These are phyloP conservation scores for Fragosphaeria purpurea DNA, from an alignment of 2,329 filamentous ascomycete genomes.

Conservation along the genomic window DNA sequence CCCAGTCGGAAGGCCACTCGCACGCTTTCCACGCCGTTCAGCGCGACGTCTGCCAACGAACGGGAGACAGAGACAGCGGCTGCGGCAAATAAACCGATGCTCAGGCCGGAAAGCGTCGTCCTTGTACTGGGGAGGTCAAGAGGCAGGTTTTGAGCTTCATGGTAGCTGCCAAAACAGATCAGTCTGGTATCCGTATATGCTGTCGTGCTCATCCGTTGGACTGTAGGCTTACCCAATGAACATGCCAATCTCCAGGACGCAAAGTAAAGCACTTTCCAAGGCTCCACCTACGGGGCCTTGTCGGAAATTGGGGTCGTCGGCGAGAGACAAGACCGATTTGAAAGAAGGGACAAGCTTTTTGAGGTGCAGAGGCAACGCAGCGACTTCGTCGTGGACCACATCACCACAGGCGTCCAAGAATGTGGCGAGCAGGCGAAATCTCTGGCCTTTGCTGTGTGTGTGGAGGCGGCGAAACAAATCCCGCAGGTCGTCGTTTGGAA, in stretches of 20 bases:
- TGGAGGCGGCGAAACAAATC: too few relatives aligned
- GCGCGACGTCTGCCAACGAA: slow-evolving; percentile 52
- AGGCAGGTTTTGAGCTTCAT: too few relatives aligned
- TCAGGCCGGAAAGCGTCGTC: slow-evolving; percentile 49
- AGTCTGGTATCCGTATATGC: slow-evolving; percentile 43
- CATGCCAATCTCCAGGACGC: slow-evolving; percentile 55
- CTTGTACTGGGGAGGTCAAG: slow-evolving; percentile 12
- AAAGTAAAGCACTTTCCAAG: slow-evolving; percentile 55
- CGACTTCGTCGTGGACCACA: too few relatives aligned
- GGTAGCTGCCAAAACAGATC: slow-evolving; percentile 31
- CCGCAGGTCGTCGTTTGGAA: too few relatives aligned
- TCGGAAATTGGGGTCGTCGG: too few relatives aligned
- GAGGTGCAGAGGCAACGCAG: too few relatives aligned
- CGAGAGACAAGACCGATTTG: too few relatives aligned
- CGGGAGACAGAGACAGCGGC: slow-evolving; percentile 53
- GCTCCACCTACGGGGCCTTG: slow-evolving; percentile 48
- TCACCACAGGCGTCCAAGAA: too few relatives aligned
- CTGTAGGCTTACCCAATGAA: slow-evolving; percentile 50
- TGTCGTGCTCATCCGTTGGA: slow-evolving; percentile 27
- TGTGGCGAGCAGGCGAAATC: too few relatives aligned
- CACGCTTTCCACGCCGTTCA: slow-evolving; percentile 54
- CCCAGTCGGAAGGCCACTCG: slow-evolving; percentile 58
- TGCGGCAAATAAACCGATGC: slow-evolving; percentile 62
- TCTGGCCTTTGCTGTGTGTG: too few relatives aligned
- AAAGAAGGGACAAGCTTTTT: too few relatives aligned